Evolutionary conservation across 495 filamentous ascomycete species (phyloP).

Genomic region (Aspergillus affinis): DNA sequence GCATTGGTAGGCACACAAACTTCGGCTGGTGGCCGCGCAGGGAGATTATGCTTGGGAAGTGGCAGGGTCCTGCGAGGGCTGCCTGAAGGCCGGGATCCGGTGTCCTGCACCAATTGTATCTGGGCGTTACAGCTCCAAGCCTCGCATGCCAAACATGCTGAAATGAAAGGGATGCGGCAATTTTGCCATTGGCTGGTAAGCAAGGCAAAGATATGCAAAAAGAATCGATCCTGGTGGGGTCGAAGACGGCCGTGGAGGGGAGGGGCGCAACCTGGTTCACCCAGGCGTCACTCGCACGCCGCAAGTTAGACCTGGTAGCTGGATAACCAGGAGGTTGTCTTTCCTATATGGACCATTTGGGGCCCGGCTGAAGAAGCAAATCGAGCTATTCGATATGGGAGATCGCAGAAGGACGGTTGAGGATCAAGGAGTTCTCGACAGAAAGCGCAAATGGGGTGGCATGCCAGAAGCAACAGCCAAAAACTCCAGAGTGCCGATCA

Average conservation of each 20-base stretch:
- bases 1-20: slow-evolving; percentile 20
- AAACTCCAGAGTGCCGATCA: no score
- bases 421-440: no score
- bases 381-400: no score
- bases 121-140: slow-evolving; percentile 2
- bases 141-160: slow-evolving; percentile 3
- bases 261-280: no score
- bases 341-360: no score
- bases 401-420: no score
- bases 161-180: slow-evolving; percentile 7
- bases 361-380: no score
- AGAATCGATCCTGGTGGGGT: background rate
- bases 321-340: no score
- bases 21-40: slow-evolving; percentile 20
- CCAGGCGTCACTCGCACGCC: no score
- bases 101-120: background rate
- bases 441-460: background rate
- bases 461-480: background rate
- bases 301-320: no score
- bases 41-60: slow-evolving; percentile 20
- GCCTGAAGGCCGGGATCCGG: background rate
- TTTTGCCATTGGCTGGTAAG: slow-evolving; percentile 14
- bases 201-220: background rate
- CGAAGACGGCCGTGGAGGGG: no score
- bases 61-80: slow-evolving; percentile 14